Evolutionary conservation across 805 yeast species (phyloP).

Genomic region (Wickerhamiella dianesei): DNA sequence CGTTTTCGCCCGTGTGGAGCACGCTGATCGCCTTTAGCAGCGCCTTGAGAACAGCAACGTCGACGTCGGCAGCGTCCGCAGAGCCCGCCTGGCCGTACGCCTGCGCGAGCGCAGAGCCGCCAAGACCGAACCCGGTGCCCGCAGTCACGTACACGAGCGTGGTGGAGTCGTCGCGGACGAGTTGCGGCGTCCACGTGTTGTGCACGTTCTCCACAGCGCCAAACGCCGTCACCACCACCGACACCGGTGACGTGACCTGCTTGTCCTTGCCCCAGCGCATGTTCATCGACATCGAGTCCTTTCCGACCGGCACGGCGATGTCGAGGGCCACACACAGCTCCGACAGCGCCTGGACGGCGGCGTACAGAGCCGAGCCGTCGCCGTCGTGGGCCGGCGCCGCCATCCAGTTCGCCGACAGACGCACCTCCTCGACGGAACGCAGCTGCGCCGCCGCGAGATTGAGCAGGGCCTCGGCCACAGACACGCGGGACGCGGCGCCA

Average conservation of each 20-base stretch:
- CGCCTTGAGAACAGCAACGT: constrained; percentile 45
- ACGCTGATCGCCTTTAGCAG: constrained; percentile 55
- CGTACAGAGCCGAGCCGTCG: constrained; percentile 88
- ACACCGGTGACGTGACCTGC: constrained; percentile 91
- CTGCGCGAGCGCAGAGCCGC: constrained; percentile 92
- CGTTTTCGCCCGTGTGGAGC: constrained; percentile 52
- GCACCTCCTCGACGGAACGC: constrained; percentile 55
- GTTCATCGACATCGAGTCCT: constrained; percentile 98
- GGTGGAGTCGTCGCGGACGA: constrained; percentile 42
- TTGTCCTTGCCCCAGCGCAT: constrained; percentile 72
- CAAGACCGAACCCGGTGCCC: constrained; percentile 43
- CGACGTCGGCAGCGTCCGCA: constrained; percentile 60
- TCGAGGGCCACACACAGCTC: constrained; percentile 91
- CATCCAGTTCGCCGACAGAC: constrained; percentile 98
- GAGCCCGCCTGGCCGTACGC: constrained; percentile 82
- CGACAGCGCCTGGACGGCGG: constrained; percentile 95
- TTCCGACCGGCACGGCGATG: constrained; percentile 90
- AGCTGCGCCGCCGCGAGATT: constrained; percentile 86
- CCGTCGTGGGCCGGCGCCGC: constrained; percentile 90
- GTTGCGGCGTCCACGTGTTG: constrained; percentile 89
- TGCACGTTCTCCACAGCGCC: constrained; percentile 75
- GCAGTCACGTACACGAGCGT: constrained; percentile 71
- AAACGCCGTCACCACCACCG: constrained; percentile 83
- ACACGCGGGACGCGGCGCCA: constrained; percentile 84
- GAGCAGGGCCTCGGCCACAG: constrained; percentile 86